phyloP scores from a whole-genome alignment of 106 monocot species.

The Allium fistulosum region DNA sequence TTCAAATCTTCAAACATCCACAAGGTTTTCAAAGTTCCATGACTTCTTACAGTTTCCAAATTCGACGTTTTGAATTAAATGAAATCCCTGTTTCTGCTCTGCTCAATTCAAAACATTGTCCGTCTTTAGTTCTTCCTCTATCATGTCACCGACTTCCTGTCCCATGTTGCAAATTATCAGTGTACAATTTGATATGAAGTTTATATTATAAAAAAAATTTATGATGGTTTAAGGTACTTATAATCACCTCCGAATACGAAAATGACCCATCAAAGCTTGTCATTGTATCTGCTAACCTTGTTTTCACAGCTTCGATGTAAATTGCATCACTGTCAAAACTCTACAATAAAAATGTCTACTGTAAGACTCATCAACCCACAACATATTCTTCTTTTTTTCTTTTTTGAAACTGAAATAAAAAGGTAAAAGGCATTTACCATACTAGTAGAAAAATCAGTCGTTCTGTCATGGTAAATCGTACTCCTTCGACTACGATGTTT shows the following conservation, averaged over 20 bases:
- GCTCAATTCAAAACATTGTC: not conserved
- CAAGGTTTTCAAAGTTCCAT: too few relatives aligned
- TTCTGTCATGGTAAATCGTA: conserved; percentile 15
- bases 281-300: conserved; percentile 4
- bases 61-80: not conserved
- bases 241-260: not conserved
- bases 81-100: not conserved
- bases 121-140: not conserved
- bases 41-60: too few relatives aligned
- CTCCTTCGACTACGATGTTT: conserved; percentile 16
- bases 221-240: not conserved
- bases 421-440: conserved; percentile 7
- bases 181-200: too few relatives aligned
- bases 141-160: conserved; percentile 2
- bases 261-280: conserved; percentile 1
- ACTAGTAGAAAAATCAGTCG: conserved; percentile 6
- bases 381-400: too few relatives aligned
- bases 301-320: not conserved
- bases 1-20: too few relatives aligned
- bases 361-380: not conserved
- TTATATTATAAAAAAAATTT: too few relatives aligned
- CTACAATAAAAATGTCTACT: conserved; percentile 6
- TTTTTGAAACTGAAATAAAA: too few relatives aligned
- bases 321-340: conserved; percentile 8
- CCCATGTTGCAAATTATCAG: too few relatives aligned